Conservation (phyloP, 2,329 filamentous ascomycete genomes). For the Cladosporium velox region DNA sequence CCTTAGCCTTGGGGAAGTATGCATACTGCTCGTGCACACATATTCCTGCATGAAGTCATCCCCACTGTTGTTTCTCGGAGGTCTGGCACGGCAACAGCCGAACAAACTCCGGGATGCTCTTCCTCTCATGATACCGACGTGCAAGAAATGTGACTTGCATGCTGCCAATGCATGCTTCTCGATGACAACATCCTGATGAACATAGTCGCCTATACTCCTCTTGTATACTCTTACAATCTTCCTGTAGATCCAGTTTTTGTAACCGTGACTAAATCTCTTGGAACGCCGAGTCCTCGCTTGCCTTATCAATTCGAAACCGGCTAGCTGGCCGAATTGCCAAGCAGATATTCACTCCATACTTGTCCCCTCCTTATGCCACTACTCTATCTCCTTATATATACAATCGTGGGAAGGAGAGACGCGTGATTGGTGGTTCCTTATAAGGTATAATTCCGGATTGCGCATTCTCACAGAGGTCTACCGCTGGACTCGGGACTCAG, state of each 20-base stretch:
- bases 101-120: neutral
- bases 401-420: neutral
- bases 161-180: neutral
- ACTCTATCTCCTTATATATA: neutral
- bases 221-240: neutral
- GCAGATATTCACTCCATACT: constrained; percentile 14
- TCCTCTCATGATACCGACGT: neutral
- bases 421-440: neutral
- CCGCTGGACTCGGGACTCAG: neutral
- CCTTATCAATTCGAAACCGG: constrained; percentile 20
- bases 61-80: constrained; percentile 2
- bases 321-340: constrained; percentile 19
- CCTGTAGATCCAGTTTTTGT: neutral
- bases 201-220: neutral
- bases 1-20: neutral
- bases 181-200: neutral
- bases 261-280: neutral
- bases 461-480: neutral
- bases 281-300: constrained; percentile 7
- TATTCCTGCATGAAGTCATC: constrained; percentile 8
- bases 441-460: neutral
- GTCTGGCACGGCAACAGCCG: constrained; percentile 8
- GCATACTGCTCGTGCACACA: neutral
- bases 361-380: constrained; percentile 9
- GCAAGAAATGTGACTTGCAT: neutral